phyloP scores from a whole-genome alignment of 2,329 filamentous ascomycete genomes.

The Thelonectria discophora region DNA sequence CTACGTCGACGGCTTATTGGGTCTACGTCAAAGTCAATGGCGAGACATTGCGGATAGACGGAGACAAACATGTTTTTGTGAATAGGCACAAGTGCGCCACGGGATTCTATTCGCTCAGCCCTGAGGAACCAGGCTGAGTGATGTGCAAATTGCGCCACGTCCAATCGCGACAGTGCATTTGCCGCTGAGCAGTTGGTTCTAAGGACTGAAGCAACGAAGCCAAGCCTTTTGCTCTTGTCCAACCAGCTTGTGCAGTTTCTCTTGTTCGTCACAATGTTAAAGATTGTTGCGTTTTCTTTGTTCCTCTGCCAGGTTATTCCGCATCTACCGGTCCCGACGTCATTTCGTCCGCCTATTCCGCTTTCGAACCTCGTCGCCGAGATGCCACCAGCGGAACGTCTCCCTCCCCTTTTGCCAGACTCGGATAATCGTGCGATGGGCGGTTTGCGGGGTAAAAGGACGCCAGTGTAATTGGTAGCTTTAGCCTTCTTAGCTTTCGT shows the following conservation, averaged over 20 bases:
- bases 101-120: neutral
- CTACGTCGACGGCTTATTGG: too few relatives aligned
- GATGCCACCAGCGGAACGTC: conserved; percentile 15
- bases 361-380: conserved; percentile 13
- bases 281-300: too few relatives aligned
- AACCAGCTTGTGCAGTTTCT: neutral
- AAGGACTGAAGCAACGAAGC: neutral
- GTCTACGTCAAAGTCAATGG: neutral
- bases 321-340: too few relatives aligned
- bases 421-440: conserved; percentile 3
- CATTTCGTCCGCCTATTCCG: conserved; percentile 10
- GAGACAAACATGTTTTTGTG: neutral
- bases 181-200: conserved; percentile 6
- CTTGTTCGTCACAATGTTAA: too few relatives aligned
- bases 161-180: conserved; percentile 17
- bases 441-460: neutral
- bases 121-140: neutral
- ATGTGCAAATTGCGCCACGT: conserved; percentile 1
- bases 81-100: neutral
- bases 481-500: too few relatives aligned
- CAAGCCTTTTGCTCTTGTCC: neutral
- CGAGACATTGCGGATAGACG: neutral
- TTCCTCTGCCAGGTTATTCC: too few relatives aligned
- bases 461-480: neutral
- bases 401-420: conserved; percentile 9